A percentile compares a stretch with the other conserved stretches of the same genome.
Conservation (phyloP, 768 basidiomycete genomes). For the Mycena vitilis region DNA sequence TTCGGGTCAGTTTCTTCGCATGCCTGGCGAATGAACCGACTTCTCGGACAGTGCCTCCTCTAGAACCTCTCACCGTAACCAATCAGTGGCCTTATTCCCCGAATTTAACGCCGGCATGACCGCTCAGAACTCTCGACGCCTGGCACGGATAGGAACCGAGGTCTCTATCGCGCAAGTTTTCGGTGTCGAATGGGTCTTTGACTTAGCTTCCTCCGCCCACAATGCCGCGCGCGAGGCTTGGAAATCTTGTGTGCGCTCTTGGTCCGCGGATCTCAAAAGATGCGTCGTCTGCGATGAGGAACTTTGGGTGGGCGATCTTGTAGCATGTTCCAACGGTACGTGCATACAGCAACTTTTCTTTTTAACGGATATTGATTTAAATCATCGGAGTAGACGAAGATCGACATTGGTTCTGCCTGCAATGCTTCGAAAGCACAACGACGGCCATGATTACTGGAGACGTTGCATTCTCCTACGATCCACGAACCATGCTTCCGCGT, state of each 20-base stretch:
- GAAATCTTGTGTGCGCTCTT: slow-evolving; percentile 15
- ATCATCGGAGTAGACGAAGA: slow-evolving; percentile 18
- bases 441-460: slow-evolving; percentile 29
- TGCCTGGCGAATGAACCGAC: too few relatives aligned
- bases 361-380: neutral
- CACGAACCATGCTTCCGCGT: slow-evolving; percentile 22
- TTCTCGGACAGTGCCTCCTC: too few relatives aligned
- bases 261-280: slow-evolving; percentile 18
- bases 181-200: slow-evolving; percentile 23
- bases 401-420: slow-evolving; percentile 28
- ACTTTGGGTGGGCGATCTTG: slow-evolving; percentile 20
- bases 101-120: slow-evolving; percentile 7
- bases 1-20: too few relatives aligned
- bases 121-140: slow-evolving; percentile 18
- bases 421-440: slow-evolving; percentile 23
- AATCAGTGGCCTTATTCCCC: too few relatives aligned
- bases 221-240: slow-evolving; percentile 20
- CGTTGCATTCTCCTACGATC: slow-evolving; percentile 28
- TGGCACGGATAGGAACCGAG: slow-evolving; percentile 23
- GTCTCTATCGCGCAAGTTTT: slow-evolving; percentile 26
- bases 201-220: slow-evolving; percentile 16
- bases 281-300: slow-evolving; percentile 27
- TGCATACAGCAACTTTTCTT: slow-evolving; percentile 13
- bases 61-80: too few relatives aligned
- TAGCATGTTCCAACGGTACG: slow-evolving; percentile 27